These are phyloP conservation scores for Magnaporthiopsis rhizophila DNA, from an alignment of 2,329 filamentous ascomycete genomes.

Conservation along the genomic window DNA sequence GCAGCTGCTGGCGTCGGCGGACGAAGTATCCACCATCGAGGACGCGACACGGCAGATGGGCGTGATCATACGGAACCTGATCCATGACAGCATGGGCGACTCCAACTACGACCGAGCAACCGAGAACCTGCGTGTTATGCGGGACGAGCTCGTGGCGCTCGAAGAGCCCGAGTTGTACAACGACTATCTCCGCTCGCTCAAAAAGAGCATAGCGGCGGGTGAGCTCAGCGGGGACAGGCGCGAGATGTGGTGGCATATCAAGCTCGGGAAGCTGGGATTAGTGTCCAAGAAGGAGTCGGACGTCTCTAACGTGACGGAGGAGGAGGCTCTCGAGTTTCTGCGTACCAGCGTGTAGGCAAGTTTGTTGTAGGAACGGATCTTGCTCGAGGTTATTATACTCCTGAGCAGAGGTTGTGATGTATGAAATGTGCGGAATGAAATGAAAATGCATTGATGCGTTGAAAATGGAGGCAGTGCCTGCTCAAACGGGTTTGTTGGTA, in stretches of 20 bases:
- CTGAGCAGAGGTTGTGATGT: background rate
- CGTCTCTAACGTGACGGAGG: conserved; percentile 56
- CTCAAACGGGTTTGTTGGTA: background rate
- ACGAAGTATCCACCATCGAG: conserved; percentile 53
- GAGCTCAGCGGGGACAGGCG: conserved; percentile 67
- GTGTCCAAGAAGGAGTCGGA: conserved; percentile 58
- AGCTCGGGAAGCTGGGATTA: conserved; percentile 60
- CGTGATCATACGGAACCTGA: conserved; percentile 57
- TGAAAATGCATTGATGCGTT: background rate
- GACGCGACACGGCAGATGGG: conserved; percentile 69
- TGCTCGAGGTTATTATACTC: background rate
- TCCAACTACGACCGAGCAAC: conserved; percentile 64
- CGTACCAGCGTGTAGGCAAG: background rate
- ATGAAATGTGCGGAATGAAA: background rate
- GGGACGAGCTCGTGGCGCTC: conserved; percentile 65
- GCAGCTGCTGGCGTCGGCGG: conserved; percentile 57
- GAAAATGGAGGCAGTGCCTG: background rate
- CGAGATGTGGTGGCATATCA: conserved; percentile 75
- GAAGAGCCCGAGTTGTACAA: conserved; percentile 77
- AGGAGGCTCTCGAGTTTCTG: conserved; percentile 55
- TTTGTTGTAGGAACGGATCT: background rate
- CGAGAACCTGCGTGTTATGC: conserved; percentile 70
- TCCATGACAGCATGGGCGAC: conserved; percentile 68
- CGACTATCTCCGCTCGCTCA: conserved; percentile 60
- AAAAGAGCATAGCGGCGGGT: conserved; percentile 60